Base-by-base conservation (phyloP, 23 red algal genomes). In the Chondrus crispus region DNA sequence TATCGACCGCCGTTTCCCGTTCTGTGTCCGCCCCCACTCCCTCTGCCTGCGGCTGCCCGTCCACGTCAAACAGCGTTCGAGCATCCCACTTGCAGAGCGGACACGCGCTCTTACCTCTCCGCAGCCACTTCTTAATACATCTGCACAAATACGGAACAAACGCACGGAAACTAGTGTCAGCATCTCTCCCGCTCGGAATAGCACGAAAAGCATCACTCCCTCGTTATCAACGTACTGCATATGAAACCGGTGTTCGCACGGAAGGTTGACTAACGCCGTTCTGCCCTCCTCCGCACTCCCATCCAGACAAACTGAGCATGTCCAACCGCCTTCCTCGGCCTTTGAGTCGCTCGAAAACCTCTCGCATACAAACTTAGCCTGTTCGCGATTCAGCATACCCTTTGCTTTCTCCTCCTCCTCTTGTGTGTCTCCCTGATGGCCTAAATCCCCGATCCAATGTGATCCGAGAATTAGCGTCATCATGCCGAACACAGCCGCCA, bases 81-180 rank as follows among this genome's bases (percentile, higher is more conserved):
- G 53, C 85, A 48, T 89, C 85, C 85, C 85, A 89, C 47, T 89
- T 73, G 69, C 85, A 89, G 14, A 89, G 69, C 71, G 85, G 85
- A 62, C 85, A 89, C 35, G 39, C 45, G 3, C 47, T 69, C 49
- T 62, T 58, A 30, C 85, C 85, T 39, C 70, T 53, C 50, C 85
- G 70, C 69, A 89, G 48, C 85, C 85, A 89, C 29, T 63, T 54
- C 57, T 62, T 73, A 30, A 89, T 89, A 62, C 85, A 87, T 18
- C 83, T 87, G 62, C 5, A 41, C 20, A 19, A 44, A 11, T 0
- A 69, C n/a, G 14, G 40, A 46, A 36, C 46, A 16, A 68, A 19
- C 13, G n/a, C n/a, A 46, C 30, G 43, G 16, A 9, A n/a, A 20
- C 29, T n/a, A n/a, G n/a, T n/a, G n/a, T n/a, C n/a, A n/a, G n/a